A percentile compares a stretch with the other conserved stretches of the same genome.
phyloP scores from a whole-genome alignment of 345 rosid species.

The Populus alba region DNA sequence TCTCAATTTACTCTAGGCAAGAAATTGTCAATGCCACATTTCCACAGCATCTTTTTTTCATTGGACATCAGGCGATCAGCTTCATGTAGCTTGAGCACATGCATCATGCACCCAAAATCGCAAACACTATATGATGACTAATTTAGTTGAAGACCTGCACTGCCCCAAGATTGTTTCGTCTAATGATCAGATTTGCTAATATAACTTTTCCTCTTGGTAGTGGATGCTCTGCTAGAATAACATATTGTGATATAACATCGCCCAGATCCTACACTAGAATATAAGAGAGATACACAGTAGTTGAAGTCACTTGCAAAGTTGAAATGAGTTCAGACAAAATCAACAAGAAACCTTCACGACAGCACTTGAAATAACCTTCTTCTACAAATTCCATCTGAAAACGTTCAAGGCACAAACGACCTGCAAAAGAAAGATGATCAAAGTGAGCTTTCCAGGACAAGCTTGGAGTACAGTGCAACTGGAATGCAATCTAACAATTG shows the following conservation, averaged over 20 bases:
- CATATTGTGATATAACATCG: background rate
- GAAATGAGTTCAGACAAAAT: background rate
- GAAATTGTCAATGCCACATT: background rate
- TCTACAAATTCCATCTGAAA: background rate
- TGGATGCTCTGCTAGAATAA: background rate
- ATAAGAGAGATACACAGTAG: background rate
- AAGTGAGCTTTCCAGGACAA: background rate
- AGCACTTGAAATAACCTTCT: background rate
- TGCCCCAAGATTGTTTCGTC: background rate
- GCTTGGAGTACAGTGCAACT: background rate
- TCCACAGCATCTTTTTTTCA: background rate
- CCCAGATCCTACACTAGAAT: conserved; percentile 7
- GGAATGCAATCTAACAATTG: background rate
- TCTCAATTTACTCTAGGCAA: background rate
- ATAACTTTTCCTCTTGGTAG: background rate
- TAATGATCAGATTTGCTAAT: background rate
- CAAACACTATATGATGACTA: background rate
- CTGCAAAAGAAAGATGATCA: background rate
- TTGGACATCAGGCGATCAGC: background rate
- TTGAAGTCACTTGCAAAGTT: background rate
- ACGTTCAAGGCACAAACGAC: background rate
- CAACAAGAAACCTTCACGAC: background rate
- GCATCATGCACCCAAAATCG: background rate
- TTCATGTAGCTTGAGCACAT: background rate
- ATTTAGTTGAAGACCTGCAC: background rate